Conservation (phyloP, 2,329 filamentous ascomycete genomes). For the Lachnellula willkommii region DNA sequence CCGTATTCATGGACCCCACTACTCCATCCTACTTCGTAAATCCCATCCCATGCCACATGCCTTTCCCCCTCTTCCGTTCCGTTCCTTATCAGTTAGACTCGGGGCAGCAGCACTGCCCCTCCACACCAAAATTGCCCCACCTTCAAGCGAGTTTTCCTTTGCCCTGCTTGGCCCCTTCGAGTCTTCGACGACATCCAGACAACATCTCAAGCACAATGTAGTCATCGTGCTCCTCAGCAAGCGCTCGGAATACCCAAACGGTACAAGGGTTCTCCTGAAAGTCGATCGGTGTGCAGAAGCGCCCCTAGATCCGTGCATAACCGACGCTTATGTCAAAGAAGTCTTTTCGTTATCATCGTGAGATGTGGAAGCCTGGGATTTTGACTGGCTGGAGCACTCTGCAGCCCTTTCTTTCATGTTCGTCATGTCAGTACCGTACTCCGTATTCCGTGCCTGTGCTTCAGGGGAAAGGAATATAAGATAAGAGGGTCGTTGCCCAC, state of each 20-base stretch:
- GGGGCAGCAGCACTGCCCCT: conserved; percentile 9
- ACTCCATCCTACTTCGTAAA: not conserved
- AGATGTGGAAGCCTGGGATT: not conserved
- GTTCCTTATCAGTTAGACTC: not conserved
- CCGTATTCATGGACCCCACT: not conserved
- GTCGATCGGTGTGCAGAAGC: conserved; percentile 1
- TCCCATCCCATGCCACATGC: not conserved
- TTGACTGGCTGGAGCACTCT: not conserved
- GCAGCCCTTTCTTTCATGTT: not conserved
- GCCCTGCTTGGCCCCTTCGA: too few species aligned
- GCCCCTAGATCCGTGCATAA: not conserved
- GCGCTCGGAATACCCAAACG: conserved; percentile 9
- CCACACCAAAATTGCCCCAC: conserved; percentile 18
- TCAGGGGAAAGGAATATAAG: not conserved
- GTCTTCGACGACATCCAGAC: not conserved
- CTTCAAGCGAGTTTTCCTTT: conserved; percentile 9
- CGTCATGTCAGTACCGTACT: not conserved
- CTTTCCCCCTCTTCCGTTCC: not conserved
- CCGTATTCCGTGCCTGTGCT: too few species aligned
- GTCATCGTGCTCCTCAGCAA: conserved; percentile 12
- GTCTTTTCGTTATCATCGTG: conserved; percentile 3
- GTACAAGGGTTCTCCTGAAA: conserved; percentile 1
- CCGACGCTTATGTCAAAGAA: not conserved
- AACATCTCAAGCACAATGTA: conserved; percentile 13
- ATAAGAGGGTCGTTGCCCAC: not conserved